phyloP scores from a whole-genome alignment of 176 grass and related monocot species.

The Carex parvula region DNA sequence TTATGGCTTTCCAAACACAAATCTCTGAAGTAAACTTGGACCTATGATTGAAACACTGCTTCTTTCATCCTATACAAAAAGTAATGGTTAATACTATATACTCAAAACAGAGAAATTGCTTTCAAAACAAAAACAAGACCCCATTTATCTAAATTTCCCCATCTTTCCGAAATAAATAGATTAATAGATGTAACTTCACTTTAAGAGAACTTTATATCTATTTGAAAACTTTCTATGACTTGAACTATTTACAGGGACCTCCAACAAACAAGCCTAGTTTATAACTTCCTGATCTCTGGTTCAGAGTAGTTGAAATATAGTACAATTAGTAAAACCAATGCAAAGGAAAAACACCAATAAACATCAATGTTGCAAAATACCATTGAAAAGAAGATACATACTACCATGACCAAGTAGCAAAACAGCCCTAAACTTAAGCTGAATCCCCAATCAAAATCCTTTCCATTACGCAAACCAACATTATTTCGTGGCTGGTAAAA shows the following conservation, averaged over 20 bases:
- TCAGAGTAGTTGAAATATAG: conserved; percentile 22
- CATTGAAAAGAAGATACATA: conserved; percentile 20
- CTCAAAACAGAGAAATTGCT: neutral
- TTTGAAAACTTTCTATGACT: neutral
- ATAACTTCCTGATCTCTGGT: neutral
- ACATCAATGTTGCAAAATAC: conserved; percentile 2
- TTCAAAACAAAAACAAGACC: neutral
- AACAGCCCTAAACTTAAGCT: conserved; percentile 8
- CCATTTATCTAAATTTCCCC: neutral
- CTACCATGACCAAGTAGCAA: conserved; percentile 15
- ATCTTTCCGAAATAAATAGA: neutral
- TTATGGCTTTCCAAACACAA: too few relatives aligned
- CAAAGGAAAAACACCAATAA: conserved; percentile 14
- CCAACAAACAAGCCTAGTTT: conserved; percentile 9
- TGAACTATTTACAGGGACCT: too few relatives aligned
- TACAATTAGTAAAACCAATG: conserved; percentile 1
- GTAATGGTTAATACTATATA: neutral
- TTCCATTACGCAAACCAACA: neutral
- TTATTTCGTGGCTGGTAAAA: conserved; percentile 15
- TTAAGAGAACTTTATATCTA: neutral
- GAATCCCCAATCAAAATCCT: neutral
- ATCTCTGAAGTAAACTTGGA: neutral
- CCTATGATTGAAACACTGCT: neutral
- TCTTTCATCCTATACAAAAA: neutral
- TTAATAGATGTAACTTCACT: neutral